These are phyloP conservation scores for Chytriomyces sp. DNA, from an alignment of 192 early-diverging fungal genomes.

Conservation along the genomic window DNA sequence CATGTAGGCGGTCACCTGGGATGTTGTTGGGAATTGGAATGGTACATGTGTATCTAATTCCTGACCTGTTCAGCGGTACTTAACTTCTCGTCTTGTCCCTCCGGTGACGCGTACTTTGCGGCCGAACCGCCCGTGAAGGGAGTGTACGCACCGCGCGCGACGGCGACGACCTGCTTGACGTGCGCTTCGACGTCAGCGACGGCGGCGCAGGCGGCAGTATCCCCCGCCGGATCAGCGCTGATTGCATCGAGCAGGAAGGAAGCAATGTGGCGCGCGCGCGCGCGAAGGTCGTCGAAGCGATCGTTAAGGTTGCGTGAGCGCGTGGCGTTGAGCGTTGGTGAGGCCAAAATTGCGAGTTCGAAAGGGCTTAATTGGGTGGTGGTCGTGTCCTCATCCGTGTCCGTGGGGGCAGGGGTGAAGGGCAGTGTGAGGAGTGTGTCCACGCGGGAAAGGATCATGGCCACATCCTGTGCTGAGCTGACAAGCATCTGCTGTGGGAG, in stretches of 20 bases:
- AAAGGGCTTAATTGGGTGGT: too few relatives aligned
- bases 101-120: not conserved
- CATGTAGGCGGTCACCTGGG: not conserved
- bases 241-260: not conserved
- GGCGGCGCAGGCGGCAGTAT: not conserved
- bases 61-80: not conserved
- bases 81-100: not conserved
- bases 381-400: too few relatives aligned
- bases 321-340: too few relatives aligned
- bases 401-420: too few relatives aligned
- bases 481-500: too few relatives aligned
- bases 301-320: not conserved
- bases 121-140: not conserved
- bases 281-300: not conserved
- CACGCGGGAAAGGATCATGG: too few relatives aligned
- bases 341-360: too few relatives aligned
- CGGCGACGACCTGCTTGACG: not conserved
- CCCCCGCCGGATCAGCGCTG: not conserved
- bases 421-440: too few relatives aligned
- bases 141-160: not conserved
- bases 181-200: not conserved
- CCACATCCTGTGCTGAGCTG: too few relatives aligned
- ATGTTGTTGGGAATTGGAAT: not conserved
- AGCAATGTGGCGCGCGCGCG: not conserved
- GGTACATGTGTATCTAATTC: not conserved